Base-by-base conservation (phyloP, 2,329 filamentous ascomycete species). In the Botryotinia narcissicola region DNA sequence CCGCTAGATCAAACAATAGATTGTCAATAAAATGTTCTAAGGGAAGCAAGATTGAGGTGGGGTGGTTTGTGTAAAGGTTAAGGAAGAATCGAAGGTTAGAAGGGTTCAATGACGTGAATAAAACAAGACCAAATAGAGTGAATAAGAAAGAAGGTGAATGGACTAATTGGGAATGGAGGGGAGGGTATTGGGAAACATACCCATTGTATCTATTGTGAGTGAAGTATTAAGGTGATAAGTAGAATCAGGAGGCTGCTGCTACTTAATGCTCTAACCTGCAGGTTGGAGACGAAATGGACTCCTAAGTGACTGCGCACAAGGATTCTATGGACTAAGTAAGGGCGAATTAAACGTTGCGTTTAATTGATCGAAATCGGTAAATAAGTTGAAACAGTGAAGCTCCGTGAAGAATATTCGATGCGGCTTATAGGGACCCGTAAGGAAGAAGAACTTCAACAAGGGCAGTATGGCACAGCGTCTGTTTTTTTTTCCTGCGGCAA, bases 251-350 rank as follows among this genome's bases (percentile, higher is more conserved):
- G 71, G 71, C 71, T 69, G 71, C 71, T 73, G 71, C 64, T 73
- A 66, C 71, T 73, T 57, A 73, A 73, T 73, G 71, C 66, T 70
- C 66, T 73, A 73, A 48, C 44, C 71, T 73, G 71, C 71, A 73
- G 64, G 64, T 63, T 73, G 57, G 66, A 70, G 71, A 70, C 64
- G 71, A 73, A 73, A 73, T 73, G 71, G 71, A 70, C 71, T 70
- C 64, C 71, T 18, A 63, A 63, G 66, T 70, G 71, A 70, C 59
- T 73, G 32, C 51, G 71, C 71, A 73, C 71, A 73, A 73, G 71
- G 71, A 73, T 73, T 70, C 57, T 70, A 70, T 73, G 64, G 64
- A 44, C 54, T 54, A 73, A 60, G 71, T 70, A 70, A 61, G 44
- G 64, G 46, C 71, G 71, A 73, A 73, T 73, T 70, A 73, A 63